These are phyloP conservation scores for Antrodiella citrinella DNA, from an alignment of 768 basidiomycete species.

Conservation along the genomic window DNA sequence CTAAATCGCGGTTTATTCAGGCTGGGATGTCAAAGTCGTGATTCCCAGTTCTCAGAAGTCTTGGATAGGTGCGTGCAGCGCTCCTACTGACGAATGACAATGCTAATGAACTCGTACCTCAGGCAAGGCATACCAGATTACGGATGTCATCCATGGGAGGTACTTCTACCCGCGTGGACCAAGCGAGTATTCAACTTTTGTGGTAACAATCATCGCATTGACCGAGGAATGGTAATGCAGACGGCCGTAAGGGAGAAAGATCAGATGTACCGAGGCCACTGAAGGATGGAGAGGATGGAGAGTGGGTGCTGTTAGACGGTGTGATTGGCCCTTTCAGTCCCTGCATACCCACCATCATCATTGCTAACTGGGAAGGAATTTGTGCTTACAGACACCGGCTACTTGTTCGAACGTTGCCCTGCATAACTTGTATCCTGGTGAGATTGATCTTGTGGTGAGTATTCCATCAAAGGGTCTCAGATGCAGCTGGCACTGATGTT, in stretches of 20 bases:
- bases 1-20: too few relatives aligned
- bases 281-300: conserved; percentile 68
- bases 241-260: conserved; percentile 57
- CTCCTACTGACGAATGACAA: too few relatives aligned
- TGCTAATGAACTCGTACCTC: conserved; percentile 1
- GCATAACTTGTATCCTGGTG: conserved; percentile 77
- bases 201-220: background rate
- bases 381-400: conserved; percentile 64
- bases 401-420: conserved; percentile 88
- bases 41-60: conserved; percentile 77
- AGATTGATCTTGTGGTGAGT: conserved; percentile 85
- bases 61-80: conserved; percentile 80
- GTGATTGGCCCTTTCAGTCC: conserved; percentile 34
- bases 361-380: background rate
- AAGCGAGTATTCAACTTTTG: conserved; percentile 24
- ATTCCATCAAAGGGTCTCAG: background rate
- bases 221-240: conserved; percentile 22
- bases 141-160: conserved; percentile 56
- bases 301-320: conserved; percentile 89
- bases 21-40: conserved; percentile 76
- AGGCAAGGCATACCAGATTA: conserved; percentile 81
- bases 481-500: background rate
- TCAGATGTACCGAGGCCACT: conserved; percentile 55
- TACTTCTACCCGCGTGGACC: conserved; percentile 71
- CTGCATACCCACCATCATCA: too few relatives aligned